Conservation (phyloP, 1,284 basidiomycete species). For the Cutaneotrichosporon dermatis region DNA sequence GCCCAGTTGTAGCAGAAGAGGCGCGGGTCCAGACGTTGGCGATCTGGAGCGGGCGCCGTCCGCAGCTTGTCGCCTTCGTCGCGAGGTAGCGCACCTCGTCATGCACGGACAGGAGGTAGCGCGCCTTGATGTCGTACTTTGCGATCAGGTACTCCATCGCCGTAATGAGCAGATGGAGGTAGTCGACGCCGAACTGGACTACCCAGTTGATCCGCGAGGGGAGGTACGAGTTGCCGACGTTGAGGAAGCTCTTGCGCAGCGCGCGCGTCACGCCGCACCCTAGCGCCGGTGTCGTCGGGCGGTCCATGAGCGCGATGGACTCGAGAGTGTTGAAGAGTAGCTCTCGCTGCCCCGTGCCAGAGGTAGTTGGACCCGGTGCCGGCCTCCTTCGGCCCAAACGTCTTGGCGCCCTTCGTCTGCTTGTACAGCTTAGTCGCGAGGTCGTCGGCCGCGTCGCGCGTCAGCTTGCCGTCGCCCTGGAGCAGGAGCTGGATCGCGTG, state of each 20-base stretch:
- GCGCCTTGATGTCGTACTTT: constrained; percentile 79
- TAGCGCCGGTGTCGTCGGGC: constrained; percentile 83
- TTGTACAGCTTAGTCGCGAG: constrained; percentile 83
- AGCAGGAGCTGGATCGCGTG: constrained; percentile 86
- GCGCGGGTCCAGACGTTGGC: constrained; percentile 94
- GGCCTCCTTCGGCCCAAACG: constrained; percentile 53
- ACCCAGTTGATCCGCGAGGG: constrained; percentile 99
- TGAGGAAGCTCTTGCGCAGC: constrained; percentile 79
- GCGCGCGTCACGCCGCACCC: constrained; percentile 92
- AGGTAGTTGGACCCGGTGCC: constrained; percentile 57
- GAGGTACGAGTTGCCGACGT: constrained; percentile 68
- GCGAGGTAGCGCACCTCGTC: constrained; percentile 95
- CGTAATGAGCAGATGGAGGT: constrained; percentile 92
- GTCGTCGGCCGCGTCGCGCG: constrained; percentile 70
- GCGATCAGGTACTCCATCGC: constrained; percentile 85
- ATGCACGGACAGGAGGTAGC: constrained; percentile 95
- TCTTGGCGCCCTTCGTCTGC: constrained; percentile 89
- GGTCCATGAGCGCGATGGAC: constrained; percentile 81
- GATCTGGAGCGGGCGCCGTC: constrained; percentile 83
- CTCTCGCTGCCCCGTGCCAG: constrained; percentile 98
- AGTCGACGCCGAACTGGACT: constrained; percentile 97
- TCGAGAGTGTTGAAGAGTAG: constrained; percentile 99
- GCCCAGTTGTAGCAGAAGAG: constrained; percentile 88
- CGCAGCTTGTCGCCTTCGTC: constrained; percentile 78
- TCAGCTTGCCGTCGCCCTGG: constrained; percentile 78